phyloP scores from a whole-genome alignment of 2,329 filamentous ascomycete species.

The Exophiala oligosperma region DNA sequence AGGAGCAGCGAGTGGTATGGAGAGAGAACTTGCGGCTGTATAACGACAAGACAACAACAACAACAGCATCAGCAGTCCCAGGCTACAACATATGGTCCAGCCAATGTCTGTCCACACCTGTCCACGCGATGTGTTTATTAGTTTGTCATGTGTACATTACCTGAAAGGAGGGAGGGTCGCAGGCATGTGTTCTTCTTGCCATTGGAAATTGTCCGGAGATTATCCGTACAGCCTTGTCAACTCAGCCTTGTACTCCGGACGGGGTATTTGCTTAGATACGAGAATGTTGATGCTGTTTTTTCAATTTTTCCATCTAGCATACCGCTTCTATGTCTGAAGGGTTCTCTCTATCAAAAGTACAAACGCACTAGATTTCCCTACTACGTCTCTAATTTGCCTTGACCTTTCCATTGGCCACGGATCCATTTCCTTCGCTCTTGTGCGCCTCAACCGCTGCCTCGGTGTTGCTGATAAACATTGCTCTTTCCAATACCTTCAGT shows the following conservation, averaged over 20 bases:
- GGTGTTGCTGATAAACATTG: constrained; percentile 51
- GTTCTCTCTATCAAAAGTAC: not conserved
- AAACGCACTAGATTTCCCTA: not conserved
- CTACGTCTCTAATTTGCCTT: constrained; percentile 23
- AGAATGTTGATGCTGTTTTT: too few species aligned
- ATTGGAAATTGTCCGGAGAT: not conserved
- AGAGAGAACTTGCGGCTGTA: not conserved
- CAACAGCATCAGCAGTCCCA: not conserved
- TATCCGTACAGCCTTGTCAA: not conserved
- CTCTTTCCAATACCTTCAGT: constrained; percentile 75
- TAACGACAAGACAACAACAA: not conserved
- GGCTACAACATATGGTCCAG: not conserved
- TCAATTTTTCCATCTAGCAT: not conserved
- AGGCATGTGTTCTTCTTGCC: not conserved
- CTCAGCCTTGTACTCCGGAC: too few species aligned
- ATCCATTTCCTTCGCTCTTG: constrained; percentile 12
- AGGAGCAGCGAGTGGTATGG: not conserved
- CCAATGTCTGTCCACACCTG: not conserved
- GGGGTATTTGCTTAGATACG: too few species aligned
- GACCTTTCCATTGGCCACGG: constrained; percentile 29
- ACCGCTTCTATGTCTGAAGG: not conserved
- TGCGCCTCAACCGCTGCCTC: not conserved
- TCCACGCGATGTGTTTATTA: not conserved
- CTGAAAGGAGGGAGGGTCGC: not conserved
- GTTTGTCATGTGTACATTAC: constrained; percentile 1